Base-by-base conservation (phyloP, 2,329 filamentous ascomycete species). In the Exserohilum turcica region DNA sequence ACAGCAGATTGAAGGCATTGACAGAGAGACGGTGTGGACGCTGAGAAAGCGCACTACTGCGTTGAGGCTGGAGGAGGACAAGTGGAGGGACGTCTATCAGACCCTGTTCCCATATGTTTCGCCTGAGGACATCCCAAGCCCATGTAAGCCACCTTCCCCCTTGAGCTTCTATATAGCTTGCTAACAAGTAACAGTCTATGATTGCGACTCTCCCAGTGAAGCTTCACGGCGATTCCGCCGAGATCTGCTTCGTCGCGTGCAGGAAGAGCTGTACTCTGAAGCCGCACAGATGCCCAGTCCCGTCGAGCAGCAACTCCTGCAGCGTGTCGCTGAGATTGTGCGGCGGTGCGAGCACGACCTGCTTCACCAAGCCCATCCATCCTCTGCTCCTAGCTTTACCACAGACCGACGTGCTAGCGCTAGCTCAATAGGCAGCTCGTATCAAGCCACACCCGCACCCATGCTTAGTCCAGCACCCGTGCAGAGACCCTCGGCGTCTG, bases 1-100 rank as follows among this genome's bases (percentile, higher is more conserved):
- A 3, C 61, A 67, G 16, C 63, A 64, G 1, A 63, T 74, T 1
- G 74, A 77, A 5, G 76, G 76, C 2, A 75, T 78, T 18, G 74
- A 72, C 18, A 59, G 66, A 6, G 73, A 75, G 7, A 71, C 74
- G 10, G 63, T 75, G 24, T 68, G 70, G 47, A 66, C 56, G 3
- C 56, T 78, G 4, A 67, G 71, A 5, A 76, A 71, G 6, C 61
- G 75, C 60, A 72, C 60, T 61, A 73, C 66, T 47, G 65, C 47
- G 29, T 48, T 58, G 33, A 52, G 52, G 40, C 63, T 56, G 44
- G 76, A 77, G 32, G 63, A 65, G 7, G 72, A 77, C 37, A 76
- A 74, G 40, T 78, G 76, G 76, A 56, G 54, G 5, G 69, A 74
- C 29, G 70, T 75, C 15, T 78, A 74, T 57, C 59, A 64, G 3